These are phyloP conservation scores for Hyaloscypha hepaticicola DNA, from an alignment of 495 filamentous ascomycete genomes.

Conservation along the genomic window DNA sequence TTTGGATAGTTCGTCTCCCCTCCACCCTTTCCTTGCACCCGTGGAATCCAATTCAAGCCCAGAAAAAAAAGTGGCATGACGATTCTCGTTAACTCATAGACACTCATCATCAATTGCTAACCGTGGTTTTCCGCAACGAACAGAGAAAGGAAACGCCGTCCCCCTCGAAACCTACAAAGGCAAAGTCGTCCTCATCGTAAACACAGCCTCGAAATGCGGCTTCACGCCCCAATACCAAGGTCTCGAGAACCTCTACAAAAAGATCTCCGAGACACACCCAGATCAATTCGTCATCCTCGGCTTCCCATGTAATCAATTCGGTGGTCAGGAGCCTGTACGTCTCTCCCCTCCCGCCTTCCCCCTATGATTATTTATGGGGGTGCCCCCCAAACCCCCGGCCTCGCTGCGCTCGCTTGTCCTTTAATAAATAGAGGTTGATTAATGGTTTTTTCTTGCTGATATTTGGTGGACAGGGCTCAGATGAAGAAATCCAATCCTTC, in stretches of 20 bases:
- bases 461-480: conserved; percentile 47
- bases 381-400: neutral
- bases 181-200: conserved; percentile 94
- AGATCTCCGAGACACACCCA: conserved; percentile 62
- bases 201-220: conserved; percentile 98
- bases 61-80: no score
- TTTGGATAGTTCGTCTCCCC: conserved; percentile 63
- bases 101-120: no score
- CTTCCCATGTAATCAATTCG: conserved; percentile 99
- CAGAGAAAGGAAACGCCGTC: conserved; percentile 75
- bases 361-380: neutral
- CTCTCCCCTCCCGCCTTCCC: neutral
- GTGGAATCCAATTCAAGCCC: no score
- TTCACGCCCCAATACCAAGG: conserved; percentile 96
- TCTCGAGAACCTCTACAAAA: conserved; percentile 88
- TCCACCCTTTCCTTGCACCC: conserved; percentile 14
- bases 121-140: no score
- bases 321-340: conserved; percentile 70
- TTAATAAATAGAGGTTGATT: no score
- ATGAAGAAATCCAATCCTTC: conserved; percentile 90
- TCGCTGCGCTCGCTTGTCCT: neutral
- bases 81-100: no score
- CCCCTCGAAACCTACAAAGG: conserved; percentile 68
- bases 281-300: conserved; percentile 61
- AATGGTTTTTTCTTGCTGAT: no score